A percentile compares a stretch with the other conserved stretches of the same genome.
Evolutionary conservation across 768 basidiomycete genomes (phyloP).

Genomic region (Naganishia antarctica): DNA sequence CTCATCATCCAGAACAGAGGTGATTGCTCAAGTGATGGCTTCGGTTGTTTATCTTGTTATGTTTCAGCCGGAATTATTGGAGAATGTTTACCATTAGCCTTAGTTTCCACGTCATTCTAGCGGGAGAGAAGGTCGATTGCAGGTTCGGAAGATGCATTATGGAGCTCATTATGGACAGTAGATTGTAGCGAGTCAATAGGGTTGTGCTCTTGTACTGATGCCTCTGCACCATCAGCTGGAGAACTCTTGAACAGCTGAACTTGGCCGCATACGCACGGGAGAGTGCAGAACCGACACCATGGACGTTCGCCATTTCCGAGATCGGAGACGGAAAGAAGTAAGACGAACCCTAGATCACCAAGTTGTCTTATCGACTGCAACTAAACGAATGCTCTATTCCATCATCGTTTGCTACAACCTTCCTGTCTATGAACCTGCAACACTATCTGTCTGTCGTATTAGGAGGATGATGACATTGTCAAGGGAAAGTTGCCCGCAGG

Average conservation of each 20-base stretch:
- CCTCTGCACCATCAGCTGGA: too few species aligned
- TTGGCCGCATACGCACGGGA: not conserved
- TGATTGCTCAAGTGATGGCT: slow-evolving; percentile 16
- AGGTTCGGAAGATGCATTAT: too few species aligned
- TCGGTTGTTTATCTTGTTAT: slow-evolving; percentile 9
- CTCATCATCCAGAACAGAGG: too few species aligned
- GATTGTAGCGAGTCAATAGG: too few species aligned
- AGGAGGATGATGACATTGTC: slow-evolving; percentile 15
- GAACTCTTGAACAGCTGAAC: too few species aligned
- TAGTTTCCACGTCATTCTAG: not conserved
- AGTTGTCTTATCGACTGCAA: not conserved
- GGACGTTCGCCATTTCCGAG: slow-evolving; percentile 18
- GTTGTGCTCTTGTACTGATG: not conserved
- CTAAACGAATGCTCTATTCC: slow-evolving; percentile 4
- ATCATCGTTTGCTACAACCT: not conserved
- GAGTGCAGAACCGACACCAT: not conserved
- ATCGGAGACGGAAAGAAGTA: slow-evolving; percentile 20
- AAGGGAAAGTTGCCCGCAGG: slow-evolving; percentile 17
- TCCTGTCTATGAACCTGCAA: not conserved
- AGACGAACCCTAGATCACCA: not conserved
- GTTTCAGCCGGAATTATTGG: not conserved
- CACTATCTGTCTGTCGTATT: not conserved
- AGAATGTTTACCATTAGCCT: not conserved
- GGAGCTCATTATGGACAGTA: too few species aligned
- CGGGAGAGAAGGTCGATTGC: too few species aligned